Percentiles rank a stretch among this genome's conserved stretches.
Evolutionary conservation across 169 alveolate genomes (phyloP).

Genomic region (Cryptosporidium muris): DNA sequence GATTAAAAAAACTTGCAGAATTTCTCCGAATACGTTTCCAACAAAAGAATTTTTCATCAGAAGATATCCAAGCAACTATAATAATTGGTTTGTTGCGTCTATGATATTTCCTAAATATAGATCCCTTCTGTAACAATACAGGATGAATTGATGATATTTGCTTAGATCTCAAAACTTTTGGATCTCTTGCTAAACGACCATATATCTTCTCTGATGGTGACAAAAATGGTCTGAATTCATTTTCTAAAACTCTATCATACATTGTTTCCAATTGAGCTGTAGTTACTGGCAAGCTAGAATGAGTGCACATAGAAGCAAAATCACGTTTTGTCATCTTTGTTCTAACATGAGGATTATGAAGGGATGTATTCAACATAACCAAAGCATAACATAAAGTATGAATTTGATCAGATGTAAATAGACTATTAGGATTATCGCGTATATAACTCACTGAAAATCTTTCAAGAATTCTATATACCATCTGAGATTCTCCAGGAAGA

Average conservation of each 20-base stretch:
- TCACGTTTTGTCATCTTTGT: conserved; percentile 60
- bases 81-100: conserved; percentile 8
- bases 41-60: conserved; percentile 42
- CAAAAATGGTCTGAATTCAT: conserved; percentile 44
- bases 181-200: conserved; percentile 65
- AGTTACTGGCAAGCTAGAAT: conserved; percentile 24
- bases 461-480: conserved; percentile 71
- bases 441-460: conserved; percentile 72
- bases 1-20: conserved; percentile 12
- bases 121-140: conserved; percentile 46
- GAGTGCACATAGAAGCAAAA: conserved; percentile 47
- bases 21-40: conserved; percentile 60
- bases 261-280: conserved; percentile 30
- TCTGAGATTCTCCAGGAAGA: conserved; percentile 74
- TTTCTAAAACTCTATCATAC: conserved; percentile 63
- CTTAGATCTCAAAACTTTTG: conserved; percentile 52
- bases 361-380: conserved; percentile 60
- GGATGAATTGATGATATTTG: conserved; percentile 23
- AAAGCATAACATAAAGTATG: conserved; percentile 64
- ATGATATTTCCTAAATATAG: conserved; percentile 41
- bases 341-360: conserved; percentile 56
- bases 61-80: conserved; percentile 68
- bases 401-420: conserved; percentile 57
- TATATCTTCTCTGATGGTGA: conserved; percentile 58
- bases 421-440: conserved; percentile 21